Conservation (phyloP, 164 flowering plant species). For the Santalum album region DNA sequence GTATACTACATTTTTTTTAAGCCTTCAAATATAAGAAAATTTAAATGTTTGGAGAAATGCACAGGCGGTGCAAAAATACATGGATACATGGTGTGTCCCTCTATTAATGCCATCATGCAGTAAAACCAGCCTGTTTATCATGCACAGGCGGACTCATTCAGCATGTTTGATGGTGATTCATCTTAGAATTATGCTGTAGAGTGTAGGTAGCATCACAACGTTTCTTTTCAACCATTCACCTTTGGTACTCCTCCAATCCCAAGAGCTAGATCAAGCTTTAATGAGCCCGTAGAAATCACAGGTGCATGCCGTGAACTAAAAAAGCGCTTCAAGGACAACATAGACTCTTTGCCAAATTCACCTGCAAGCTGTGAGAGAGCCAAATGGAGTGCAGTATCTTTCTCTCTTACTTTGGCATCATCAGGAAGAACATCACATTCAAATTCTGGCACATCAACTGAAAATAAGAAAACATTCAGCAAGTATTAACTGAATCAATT, state of each 20-base stretch:
- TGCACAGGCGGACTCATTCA: too few relatives aligned
- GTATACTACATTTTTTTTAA: too few relatives aligned
- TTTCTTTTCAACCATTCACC: constrained; percentile 26
- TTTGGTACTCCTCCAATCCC: constrained; percentile 85
- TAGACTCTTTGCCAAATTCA: constrained; percentile 63
- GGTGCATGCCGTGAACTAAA: constrained; percentile 42
- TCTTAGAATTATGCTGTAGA: neutral
- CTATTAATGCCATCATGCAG: too few relatives aligned
- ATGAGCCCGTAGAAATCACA: constrained; percentile 69
- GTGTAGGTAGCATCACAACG: neutral
- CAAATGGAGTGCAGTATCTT: constrained; percentile 49
- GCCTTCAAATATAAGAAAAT: too few relatives aligned
- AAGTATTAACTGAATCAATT: neutral
- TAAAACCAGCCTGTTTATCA: too few relatives aligned
- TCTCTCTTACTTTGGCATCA: constrained; percentile 41
- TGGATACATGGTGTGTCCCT: too few relatives aligned
- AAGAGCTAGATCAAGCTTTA: constrained; percentile 77
- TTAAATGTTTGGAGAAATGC: too few relatives aligned
- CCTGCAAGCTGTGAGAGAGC: constrained; percentile 58
- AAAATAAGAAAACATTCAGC: constrained; percentile 8
- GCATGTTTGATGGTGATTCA: too few relatives aligned
- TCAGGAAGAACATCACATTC: constrained; percentile 39
- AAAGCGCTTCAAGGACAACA: constrained; percentile 59
- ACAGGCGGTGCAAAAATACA: too few relatives aligned
- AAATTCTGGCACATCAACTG: constrained; percentile 46